phyloP scores from a whole-genome alignment of 345 rosid species.

The Eucalyptus caleyi region DNA sequence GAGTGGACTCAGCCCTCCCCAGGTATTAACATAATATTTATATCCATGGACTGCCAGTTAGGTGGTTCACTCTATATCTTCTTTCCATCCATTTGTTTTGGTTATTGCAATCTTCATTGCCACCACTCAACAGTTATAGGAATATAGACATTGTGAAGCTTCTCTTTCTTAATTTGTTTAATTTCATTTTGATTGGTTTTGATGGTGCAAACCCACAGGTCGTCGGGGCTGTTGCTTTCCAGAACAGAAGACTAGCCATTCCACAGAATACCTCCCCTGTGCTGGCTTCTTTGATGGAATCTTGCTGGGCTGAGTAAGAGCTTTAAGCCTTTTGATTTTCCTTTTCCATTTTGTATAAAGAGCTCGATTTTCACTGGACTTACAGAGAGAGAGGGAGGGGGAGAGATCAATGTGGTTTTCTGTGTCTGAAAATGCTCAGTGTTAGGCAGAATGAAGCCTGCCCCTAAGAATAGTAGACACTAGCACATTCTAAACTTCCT shows the following conservation, averaged over 20 bases:
- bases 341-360: neutral
- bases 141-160: neutral
- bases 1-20: slow-evolving; percentile 89
- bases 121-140: neutral
- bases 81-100: neutral
- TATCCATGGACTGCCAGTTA: neutral
- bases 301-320: slow-evolving; percentile 92
- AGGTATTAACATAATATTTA: slow-evolving; percentile 26
- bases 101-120: neutral
- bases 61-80: neutral
- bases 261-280: slow-evolving; percentile 66
- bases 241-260: slow-evolving; percentile 73
- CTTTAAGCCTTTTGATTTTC: neutral
- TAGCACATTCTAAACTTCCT: neutral
- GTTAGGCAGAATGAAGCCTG: neutral
- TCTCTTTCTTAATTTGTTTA: neutral
- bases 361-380: neutral
- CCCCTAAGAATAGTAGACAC: neutral
- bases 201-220: slow-evolving; percentile 30
- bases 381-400: neutral
- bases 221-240: slow-evolving; percentile 99
- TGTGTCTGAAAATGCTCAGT: neutral
- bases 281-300: slow-evolving; percentile 85
- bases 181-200: neutral
- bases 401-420: neutral